Evolutionary conservation across 1,284 basidiomycete genomes (phyloP).

Genomic region (Calocybe gambosa): DNA sequence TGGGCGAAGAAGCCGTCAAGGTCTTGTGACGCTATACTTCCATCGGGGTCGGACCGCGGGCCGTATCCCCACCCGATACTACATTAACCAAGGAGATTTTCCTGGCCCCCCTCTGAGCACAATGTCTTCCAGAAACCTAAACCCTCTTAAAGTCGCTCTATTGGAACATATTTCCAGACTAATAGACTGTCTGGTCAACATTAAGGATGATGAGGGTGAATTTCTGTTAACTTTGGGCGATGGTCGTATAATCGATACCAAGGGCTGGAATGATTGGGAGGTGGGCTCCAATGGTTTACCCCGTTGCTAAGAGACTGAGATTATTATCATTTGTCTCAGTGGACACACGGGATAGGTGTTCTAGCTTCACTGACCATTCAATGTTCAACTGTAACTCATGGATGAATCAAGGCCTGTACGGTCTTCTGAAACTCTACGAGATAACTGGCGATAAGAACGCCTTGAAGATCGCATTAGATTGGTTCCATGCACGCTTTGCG

Average conservation of each 20-base stretch:
- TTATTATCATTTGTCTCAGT: conserved; percentile 23
- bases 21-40: conserved; percentile 15
- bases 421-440: conserved; percentile 38
- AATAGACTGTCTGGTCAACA: conserved; percentile 53
- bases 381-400: background rate
- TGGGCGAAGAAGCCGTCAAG: conserved; percentile 8
- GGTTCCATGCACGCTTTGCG: conserved; percentile 52
- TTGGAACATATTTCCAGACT: conserved; percentile 38
- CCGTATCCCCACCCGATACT: conserved; percentile 8
- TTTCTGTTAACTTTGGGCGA: conserved; percentile 50
- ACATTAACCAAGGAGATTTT: background rate
- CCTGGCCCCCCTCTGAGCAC: background rate
- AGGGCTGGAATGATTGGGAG: conserved; percentile 65
- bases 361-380: background rate
- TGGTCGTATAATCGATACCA: conserved; percentile 59
- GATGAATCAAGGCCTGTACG: conserved; percentile 35
- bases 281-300: conserved; percentile 18
- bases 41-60: conserved; percentile 14
- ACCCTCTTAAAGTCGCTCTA: conserved; percentile 27
- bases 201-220: conserved; percentile 53
- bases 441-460: conserved; percentile 38
- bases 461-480: conserved; percentile 43
- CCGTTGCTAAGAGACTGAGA: background rate
- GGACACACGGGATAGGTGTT: conserved; percentile 54
- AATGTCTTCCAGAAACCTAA: conserved; percentile 30